Conservation (phyloP, 1,139 yeast genomes). For the Nakaseomyces sp. region DNA sequence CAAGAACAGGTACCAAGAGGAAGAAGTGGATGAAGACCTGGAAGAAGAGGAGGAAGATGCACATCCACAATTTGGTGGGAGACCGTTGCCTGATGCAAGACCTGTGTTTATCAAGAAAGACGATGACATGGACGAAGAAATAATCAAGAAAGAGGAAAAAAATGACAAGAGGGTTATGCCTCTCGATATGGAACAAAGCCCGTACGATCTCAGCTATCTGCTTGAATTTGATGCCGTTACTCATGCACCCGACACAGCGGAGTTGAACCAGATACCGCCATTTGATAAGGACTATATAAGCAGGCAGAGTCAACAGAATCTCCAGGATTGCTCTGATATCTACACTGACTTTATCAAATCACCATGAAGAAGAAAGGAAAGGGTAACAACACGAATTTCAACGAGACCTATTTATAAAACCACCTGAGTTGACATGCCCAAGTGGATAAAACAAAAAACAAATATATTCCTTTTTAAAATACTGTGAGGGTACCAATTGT, state of each 20-base stretch:
- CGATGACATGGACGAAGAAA: too few species aligned
- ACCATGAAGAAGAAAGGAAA: too few species aligned
- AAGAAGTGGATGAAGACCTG: slow-evolving; percentile 3
- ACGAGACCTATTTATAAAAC: too few species aligned
- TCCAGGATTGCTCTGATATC: background rate
- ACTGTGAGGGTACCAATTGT: too few species aligned
- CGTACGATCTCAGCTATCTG: slow-evolving; percentile 6
- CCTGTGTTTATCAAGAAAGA: background rate
- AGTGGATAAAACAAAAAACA: background rate
- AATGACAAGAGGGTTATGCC: background rate
- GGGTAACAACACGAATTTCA: too few species aligned
- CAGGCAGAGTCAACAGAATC: background rate
- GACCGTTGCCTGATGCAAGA: background rate
- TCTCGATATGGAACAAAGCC: slow-evolving; percentile 19
- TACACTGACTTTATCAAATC: slow-evolving; percentile 2
- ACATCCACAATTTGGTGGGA: slow-evolving; percentile 1
- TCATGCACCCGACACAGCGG: background rate
- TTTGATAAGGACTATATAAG: slow-evolving; percentile 1
- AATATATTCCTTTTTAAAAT: too few species aligned
- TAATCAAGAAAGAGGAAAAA: background rate
- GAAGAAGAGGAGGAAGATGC: slow-evolving; percentile 5
- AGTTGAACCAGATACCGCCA: background rate
- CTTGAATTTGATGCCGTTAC: slow-evolving; percentile 1
- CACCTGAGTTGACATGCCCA: background rate
- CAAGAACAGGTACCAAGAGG: slow-evolving; percentile 5